Base-by-base conservation (phyloP, 164 flowering plant species). In the Berberis thunbergii region DNA sequence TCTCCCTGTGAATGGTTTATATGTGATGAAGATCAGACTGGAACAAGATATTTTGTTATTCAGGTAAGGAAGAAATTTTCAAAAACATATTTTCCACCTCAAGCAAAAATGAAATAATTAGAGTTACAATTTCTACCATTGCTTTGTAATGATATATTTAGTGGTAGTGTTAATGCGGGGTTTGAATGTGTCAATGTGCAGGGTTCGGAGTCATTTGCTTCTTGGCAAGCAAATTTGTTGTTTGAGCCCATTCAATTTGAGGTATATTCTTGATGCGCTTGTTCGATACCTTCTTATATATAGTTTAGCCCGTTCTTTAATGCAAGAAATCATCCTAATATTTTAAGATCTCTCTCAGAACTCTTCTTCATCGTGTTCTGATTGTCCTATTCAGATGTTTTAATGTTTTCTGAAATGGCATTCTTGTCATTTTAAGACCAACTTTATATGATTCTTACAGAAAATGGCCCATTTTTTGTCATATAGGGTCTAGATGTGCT, bases 141-240 rank as follows among this genome's bases (percentile, higher is more conserved):
- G 26, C 26, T 26, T 39, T 48, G 50, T 48, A 48, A 48, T 48
- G 50, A 6, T 48, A 6, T 48, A 7, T 6, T 1, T 42, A 42
- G 55, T 55, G 1, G 41, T 63, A 10, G 11, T 57, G 13, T 58
- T 66, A 11, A 26, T 3, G 42, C 39, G 56, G 44, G 44, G 10
- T 49, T 54, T 54, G 54, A 8, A 43, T 62, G n/a, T 43, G 6
- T 42, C 38, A 45, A 45, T 62, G 11, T 75, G 74, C 82, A 91
- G 98, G 99, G 99, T 12, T 91, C 98, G 1, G 99, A 95, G 71
- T 80, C 99, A 54, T 45, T 95, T 68, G 88, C 96, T 50, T 95
- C 99, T 61, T 95, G 99, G 99, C 90, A 91, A 77, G 96, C 99
- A 73, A 95, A 95, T 76, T 77, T 90, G 46, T 84, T 90, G 12